Percentiles rank a stretch among this genome's conserved stretches.
Conservation (phyloP, 768 basidiomycete genomes). For the Neoboletus brunneissimus region DNA sequence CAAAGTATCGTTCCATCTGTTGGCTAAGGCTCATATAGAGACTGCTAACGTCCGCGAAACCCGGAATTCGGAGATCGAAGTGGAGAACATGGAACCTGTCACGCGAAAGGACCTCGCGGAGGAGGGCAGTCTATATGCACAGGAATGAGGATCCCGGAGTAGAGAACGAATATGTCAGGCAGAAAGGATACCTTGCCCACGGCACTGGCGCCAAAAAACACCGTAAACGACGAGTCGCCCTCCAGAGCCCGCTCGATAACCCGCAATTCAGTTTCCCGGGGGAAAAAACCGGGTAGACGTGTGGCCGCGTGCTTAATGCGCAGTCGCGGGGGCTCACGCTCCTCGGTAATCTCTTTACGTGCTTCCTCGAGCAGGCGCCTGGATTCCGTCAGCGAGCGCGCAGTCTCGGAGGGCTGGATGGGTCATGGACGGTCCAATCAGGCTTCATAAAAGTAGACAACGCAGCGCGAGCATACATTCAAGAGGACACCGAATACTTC, state of each 20-base stretch:
- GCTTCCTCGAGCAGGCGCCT: conserved; percentile 75
- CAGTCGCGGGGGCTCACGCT: conserved; percentile 60
- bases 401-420: conserved; percentile 69
- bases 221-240: conserved; percentile 72
- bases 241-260: conserved; percentile 64
- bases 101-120: conserved; percentile 71
- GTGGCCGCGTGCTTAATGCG: conserved; percentile 77
- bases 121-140: conserved; percentile 59
- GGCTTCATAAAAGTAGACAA: neutral
- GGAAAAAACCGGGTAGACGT: conserved; percentile 70
- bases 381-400: conserved; percentile 78
- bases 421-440: conserved; percentile 13
- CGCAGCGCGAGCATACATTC: conserved; percentile 49
- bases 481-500: conserved; percentile 74
- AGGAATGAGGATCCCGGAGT: neutral
- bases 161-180: neutral
- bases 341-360: conserved; percentile 68
- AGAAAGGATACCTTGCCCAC: conserved; percentile 64
- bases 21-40: conserved; percentile 73
- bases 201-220: conserved; percentile 77
- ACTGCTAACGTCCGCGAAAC: conserved; percentile 78
- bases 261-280: conserved; percentile 62
- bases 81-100: conserved; percentile 76
- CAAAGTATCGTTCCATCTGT: conserved; percentile 82
- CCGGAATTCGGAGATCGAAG: conserved; percentile 80